Evolutionary conservation across 306 rosid species (phyloP).

Genomic region (Quercus variabilis): DNA sequence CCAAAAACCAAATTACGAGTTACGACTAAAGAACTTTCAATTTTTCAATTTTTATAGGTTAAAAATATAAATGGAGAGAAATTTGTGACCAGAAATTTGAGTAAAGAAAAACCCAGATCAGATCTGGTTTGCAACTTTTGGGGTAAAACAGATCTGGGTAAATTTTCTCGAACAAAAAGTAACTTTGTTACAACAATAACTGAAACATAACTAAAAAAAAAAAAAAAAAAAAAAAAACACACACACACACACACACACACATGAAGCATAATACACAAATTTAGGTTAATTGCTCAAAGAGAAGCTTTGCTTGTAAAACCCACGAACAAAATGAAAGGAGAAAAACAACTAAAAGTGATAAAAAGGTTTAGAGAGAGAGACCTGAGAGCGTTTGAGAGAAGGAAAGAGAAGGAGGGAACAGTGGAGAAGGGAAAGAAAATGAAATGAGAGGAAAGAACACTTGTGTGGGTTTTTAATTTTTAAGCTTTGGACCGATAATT

Average conservation of each 20-base stretch:
- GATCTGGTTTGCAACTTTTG: neutral
- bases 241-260: no score
- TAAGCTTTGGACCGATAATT: neutral
- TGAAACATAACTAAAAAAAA: neutral
- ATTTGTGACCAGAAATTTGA: neutral
- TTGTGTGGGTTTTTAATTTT: neutral
- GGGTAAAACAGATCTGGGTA: slow-evolving; percentile 7
- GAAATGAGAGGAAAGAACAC: neutral
- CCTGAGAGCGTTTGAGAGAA: slow-evolving; percentile 24
- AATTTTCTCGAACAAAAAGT: neutral
- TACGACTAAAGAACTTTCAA: neutral
- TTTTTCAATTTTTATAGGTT: no score
- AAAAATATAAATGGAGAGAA: no score
- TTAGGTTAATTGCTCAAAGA: neutral
- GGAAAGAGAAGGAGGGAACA: neutral
- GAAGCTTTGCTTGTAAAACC: neutral
- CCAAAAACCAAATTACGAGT: neutral
- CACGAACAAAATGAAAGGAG: neutral
- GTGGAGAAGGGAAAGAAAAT: neutral
- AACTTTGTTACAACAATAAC: neutral
- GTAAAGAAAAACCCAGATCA: slow-evolving; percentile 17
- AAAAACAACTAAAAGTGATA: neutral
- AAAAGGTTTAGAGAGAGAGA: slow-evolving; percentile 5
- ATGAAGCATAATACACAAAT: no score
- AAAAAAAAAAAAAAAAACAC: no score